Evolutionary conservation across 805 yeast species (phyloP).

Genomic region (Ogataea corticis): DNA sequence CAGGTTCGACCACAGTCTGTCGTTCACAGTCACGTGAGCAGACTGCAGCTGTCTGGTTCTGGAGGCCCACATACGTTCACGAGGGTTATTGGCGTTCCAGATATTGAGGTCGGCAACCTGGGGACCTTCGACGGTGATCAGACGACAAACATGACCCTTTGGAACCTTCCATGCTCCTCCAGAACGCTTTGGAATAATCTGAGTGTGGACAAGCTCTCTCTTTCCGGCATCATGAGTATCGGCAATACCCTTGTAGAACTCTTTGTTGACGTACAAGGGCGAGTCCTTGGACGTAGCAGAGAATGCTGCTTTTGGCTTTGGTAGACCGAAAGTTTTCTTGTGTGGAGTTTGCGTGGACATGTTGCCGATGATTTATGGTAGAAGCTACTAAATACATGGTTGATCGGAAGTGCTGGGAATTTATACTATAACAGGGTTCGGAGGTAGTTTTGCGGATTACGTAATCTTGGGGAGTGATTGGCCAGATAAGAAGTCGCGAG

Average conservation of each 20-base stretch:
- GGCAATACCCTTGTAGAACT: conserved; percentile 47
- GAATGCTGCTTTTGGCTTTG: conserved; percentile 55
- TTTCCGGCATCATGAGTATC: conserved; percentile 34
- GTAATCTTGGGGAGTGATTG: no score
- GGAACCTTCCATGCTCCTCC: conserved; percentile 67
- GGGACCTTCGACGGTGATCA: conserved; percentile 67
- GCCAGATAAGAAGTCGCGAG: no score
- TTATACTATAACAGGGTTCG: conserved; percentile 3
- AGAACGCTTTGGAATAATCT: conserved; percentile 52
- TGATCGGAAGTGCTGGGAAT: no score
- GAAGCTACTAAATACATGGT: no score
- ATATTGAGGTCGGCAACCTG: conserved; percentile 71
- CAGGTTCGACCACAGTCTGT: conserved; percentile 63
- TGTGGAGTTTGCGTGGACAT: conserved; percentile 18
- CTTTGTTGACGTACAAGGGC: conserved; percentile 50
- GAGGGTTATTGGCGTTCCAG: conserved; percentile 60
- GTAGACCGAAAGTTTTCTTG: conserved; percentile 26
- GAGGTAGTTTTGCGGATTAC: conserved; percentile 3
- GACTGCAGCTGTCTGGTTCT: conserved; percentile 66
- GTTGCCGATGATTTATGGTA: no score
- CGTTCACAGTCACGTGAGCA: conserved; percentile 61
- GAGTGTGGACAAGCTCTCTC: conserved; percentile 43
- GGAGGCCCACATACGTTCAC: conserved; percentile 70
- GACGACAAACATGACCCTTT: conserved; percentile 56
- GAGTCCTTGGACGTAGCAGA: conserved; percentile 53